Evolutionary conservation across 352 stramenopile species (phyloP), one percentile per base, ranked within the genome.

Genomic region (Globisporangium lucens): DNA sequence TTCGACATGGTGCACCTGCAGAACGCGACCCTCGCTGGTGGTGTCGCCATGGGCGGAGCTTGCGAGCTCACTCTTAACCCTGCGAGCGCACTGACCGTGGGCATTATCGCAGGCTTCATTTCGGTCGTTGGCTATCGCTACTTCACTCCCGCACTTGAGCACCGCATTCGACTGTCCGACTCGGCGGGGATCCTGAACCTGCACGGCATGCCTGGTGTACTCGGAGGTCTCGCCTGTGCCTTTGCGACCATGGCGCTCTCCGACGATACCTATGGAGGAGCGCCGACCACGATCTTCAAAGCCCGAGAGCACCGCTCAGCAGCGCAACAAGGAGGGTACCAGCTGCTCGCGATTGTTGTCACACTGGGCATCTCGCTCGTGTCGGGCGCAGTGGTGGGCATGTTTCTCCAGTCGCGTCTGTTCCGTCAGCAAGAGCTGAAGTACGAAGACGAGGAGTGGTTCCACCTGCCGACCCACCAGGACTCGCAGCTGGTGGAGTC

Each of bases 1-100:
- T 87, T 93, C 52, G 82, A 94, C 72, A 90, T 93, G 77, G 86
- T 94, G 22, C 85, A 97, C 66, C 47, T 97, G 12, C 81, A 90
- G 43, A 97, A 97, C 64, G 87, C 89, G 17, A 95, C 87, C 13
- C 75, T 97, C 9, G 89, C 89, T 0, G 89, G 89, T 10, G 89
- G 87, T 33, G 89, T 97, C 22, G 83, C 89, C 12, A 90, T 95
- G 79, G 89, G 89, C 6, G 78, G 76, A 10, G 74, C 85, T 10
- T 92, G 84, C 53, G 83, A 91, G 63, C 74, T 97, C 5, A 74
- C 77, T 2, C 81, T 95, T 66, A 84, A 79, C 68, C 87, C 87
- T 17, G 83, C 74, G 1, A 86, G 72, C 4, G 69, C 82, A 0
- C 69, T 92, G 20, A 70, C 83, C 0, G 59, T 89, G 4, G 85